Percentiles rank a stretch among this genome's conserved stretches.
These are phyloP conservation scores for Aspergillus saccharolyticus DNA, from an alignment of 495 filamentous ascomycete genomes.

Conservation along the genomic window DNA sequence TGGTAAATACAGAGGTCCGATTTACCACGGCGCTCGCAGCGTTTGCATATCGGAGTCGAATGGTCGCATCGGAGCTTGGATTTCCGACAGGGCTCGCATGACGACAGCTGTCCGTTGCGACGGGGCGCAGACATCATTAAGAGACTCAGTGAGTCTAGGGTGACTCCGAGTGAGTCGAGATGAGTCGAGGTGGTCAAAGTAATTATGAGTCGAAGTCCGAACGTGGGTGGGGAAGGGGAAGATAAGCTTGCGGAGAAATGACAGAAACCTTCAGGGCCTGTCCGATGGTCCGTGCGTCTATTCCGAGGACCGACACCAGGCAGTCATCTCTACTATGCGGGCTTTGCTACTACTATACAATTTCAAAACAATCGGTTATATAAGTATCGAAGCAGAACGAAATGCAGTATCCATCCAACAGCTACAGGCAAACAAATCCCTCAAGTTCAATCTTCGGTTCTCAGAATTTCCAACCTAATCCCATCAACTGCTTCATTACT, in stretches of 20 bases:
- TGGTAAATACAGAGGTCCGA: conserved; percentile 27
- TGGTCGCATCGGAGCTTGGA: conserved; percentile 43
- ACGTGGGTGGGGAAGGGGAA: background rate
- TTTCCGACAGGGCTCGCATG: conserved; percentile 43
- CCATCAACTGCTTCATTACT: background rate
- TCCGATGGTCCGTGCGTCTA: conserved; percentile 2
- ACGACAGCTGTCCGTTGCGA: conserved; percentile 37
- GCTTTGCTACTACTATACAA: background rate
- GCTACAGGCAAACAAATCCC: background rate
- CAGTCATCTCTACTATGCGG: background rate
- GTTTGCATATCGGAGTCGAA: conserved; percentile 22
- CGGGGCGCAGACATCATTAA: conserved; percentile 21
- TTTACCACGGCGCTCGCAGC: conserved; percentile 21
- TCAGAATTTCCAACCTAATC: background rate
- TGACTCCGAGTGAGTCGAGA: background rate
- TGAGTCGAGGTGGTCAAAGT: background rate
- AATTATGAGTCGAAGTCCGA: background rate
- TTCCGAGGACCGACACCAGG: background rate
- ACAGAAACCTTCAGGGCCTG: background rate
- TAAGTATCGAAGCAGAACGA: background rate
- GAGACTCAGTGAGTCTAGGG: background rate
- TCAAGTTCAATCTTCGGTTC: background rate
- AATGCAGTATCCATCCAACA: background rate
- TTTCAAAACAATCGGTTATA: background rate
- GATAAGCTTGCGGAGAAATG: background rate